These are phyloP conservation scores for Colletotrichum cuscutae DNA, from an alignment of 2,329 filamentous ascomycete genomes.

Conservation along the genomic window DNA sequence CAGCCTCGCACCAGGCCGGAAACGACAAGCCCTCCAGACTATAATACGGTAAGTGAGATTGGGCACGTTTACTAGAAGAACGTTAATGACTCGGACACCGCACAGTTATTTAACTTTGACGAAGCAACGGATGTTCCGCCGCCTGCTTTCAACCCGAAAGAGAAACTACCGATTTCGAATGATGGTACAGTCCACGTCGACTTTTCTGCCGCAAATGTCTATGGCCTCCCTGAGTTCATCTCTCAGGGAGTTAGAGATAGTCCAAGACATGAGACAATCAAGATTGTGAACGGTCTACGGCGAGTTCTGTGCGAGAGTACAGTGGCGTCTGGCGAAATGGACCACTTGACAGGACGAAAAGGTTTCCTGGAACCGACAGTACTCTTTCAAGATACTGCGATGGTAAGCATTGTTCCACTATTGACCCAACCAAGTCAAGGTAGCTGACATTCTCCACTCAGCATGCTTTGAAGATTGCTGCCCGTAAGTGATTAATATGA, in stretches of 20 bases:
- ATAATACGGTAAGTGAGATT: constrained; percentile 1
- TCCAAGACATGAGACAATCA: constrained; percentile 1
- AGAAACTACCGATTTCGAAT: background rate
- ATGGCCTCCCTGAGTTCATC: constrained; percentile 10
- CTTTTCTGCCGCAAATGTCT: constrained; percentile 22
- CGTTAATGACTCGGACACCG: background rate
- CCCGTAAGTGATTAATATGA: constrained; percentile 10
- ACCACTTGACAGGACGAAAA: background rate
- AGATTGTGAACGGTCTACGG: constrained; percentile 25
- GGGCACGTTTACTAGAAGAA: too few relatives aligned
- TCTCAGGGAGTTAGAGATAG: background rate
- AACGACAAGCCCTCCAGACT: constrained; percentile 20
- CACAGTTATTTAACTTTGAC: constrained; percentile 1
- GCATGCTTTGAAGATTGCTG: constrained; percentile 26
- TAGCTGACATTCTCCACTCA: background rate
- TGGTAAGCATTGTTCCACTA: background rate
- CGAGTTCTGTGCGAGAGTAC: background rate
- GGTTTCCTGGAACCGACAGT: constrained; percentile 3
- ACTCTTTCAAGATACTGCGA: constrained; percentile 16
- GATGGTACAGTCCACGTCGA: background rate
- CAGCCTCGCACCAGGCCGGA: background rate
- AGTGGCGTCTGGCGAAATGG: background rate
- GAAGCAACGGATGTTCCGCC: background rate
- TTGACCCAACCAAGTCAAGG: background rate
- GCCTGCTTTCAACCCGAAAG: background rate